Percentiles rank a stretch among this genome's conserved stretches.
phyloP scores from a whole-genome alignment of 495 filamentous ascomycete species.

The Hyaloscypha finlandica region DNA sequence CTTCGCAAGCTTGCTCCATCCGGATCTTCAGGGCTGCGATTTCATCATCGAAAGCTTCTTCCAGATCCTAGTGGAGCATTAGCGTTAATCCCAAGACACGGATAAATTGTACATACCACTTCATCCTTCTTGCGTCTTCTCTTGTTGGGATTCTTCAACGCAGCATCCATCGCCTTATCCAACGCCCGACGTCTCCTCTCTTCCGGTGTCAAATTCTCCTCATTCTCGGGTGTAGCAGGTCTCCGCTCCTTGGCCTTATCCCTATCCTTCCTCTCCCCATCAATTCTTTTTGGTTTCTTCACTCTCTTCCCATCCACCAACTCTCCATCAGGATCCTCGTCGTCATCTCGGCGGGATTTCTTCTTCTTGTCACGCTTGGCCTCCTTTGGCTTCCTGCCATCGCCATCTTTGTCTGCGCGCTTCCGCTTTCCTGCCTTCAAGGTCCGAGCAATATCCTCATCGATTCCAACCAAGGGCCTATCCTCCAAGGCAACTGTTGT shows the following conservation, averaged over 20 bases:
- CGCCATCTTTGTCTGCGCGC: slow-evolving; percentile 59
- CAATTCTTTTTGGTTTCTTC: slow-evolving; percentile 46
- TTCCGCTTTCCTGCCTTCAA: slow-evolving; percentile 80
- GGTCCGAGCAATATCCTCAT: slow-evolving; percentile 78
- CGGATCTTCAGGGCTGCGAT: slow-evolving; percentile 84
- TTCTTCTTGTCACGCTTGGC: slow-evolving; percentile 74
- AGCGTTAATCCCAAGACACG: background rate
- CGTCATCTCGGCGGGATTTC: slow-evolving; percentile 54
- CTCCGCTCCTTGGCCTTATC: slow-evolving; percentile 49
- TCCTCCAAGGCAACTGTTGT: slow-evolving; percentile 75
- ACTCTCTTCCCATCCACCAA: slow-evolving; percentile 55
- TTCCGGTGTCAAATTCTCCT: slow-evolving; percentile 64
- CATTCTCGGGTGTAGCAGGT: slow-evolving; percentile 56
- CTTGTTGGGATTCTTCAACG: slow-evolving; percentile 77
- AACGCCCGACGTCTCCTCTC: slow-evolving; percentile 78
- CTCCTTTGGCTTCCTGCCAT: slow-evolving; percentile 72
- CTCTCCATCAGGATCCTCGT: slow-evolving; percentile 57
- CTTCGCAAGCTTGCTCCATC: slow-evolving; percentile 90
- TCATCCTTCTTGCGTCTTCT: slow-evolving; percentile 85
- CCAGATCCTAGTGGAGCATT: slow-evolving; percentile 65
- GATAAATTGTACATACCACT: slow-evolving; percentile 59
- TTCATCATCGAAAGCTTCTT: slow-evolving; percentile 83
- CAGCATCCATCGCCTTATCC: slow-evolving; percentile 83
- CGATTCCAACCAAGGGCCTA: slow-evolving; percentile 74
- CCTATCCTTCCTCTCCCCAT: slow-evolving; percentile 39